Evolutionary conservation across 1,284 basidiomycete species (phyloP), one percentile per base, ranked within the genome.

Genomic region (Sparassis latifolia): DNA sequence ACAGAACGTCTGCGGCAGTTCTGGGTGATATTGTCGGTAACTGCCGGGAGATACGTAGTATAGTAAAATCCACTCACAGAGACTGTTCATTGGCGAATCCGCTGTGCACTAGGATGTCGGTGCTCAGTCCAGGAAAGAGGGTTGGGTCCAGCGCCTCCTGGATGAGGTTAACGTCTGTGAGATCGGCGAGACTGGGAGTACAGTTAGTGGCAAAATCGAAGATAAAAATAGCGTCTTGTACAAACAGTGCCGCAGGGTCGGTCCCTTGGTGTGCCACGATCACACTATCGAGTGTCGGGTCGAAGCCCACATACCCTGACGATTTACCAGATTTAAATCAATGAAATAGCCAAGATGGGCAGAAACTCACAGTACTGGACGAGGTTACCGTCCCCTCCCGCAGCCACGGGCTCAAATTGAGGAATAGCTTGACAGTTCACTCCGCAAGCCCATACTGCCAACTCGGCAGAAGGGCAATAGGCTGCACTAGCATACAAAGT

Each of bases 401-500:
- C 72, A 6, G 81, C 82, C 2, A 79, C 65, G 0, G 80, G 77
- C 30, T 72, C 45, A 60, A 86, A 86, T 3, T 58, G 66, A 0
- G 77, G 58, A 56, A 80, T 83, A 5, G 72, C 76, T 31, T 73
- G 49, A 58, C 84, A 86, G 51, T 58, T 57, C 33, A 56, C 58
- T 61, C 86, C 84, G 63, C 83, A 85, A 39, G 62, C 65, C 83
- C 84, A 86, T 6, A 69, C 63, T 29, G 72, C 55, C 5, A 78
- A 80, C 31, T 58, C 52, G 0, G 68, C 57, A 0, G 79, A 65
- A 3, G 60, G 5, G 55, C 84, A 86, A 60, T 80, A 80, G 1
- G 72, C 79, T 2, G 80, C 69, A 47, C 72, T 73, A 2, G 82
- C 80, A 58, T 76, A 84, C 59, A 66, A 70, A 1, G 78, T 74